Percentiles rank a stretch among this genome's conserved stretches.
Evolutionary conservation across 805 yeast species (phyloP).

Genomic region (Saturnispora bothae): DNA sequence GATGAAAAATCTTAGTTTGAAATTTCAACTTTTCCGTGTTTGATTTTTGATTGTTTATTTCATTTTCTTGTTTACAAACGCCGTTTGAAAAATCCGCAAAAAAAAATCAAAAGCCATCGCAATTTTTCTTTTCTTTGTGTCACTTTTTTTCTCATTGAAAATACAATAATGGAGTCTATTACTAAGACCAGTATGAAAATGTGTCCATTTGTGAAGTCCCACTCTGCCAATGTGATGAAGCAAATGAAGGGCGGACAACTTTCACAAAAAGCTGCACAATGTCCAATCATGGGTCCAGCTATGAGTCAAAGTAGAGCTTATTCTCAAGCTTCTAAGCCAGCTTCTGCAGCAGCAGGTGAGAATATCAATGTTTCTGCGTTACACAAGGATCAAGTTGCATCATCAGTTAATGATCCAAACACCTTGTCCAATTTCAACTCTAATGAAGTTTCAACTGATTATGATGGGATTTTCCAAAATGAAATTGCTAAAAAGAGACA

Average conservation of each 20-base stretch:
- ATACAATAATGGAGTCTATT: slow-evolving; percentile 50
- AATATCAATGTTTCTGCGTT: slow-evolving; percentile 17
- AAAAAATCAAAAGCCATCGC: neutral
- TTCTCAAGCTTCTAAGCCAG: slow-evolving; percentile 37
- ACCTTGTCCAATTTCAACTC: slow-evolving; percentile 24
- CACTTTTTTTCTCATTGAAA: neutral
- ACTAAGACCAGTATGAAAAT: slow-evolving; percentile 66
- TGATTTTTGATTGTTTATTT: neutral
- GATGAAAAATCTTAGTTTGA: too few relatives aligned
- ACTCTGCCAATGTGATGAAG: slow-evolving; percentile 51
- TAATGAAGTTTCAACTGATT: slow-evolving; percentile 54
- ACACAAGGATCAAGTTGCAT: slow-evolving; percentile 25
- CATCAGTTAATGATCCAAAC: too few relatives aligned
- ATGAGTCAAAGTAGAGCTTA: slow-evolving; percentile 35
- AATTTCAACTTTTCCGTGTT: neutral
- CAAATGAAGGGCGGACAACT: slow-evolving; percentile 31
- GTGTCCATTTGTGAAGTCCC: slow-evolving; percentile 69
- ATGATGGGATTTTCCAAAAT: slow-evolving; percentile 51
- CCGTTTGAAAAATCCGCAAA: neutral
- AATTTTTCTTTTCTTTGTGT: neutral
- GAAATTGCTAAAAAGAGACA: slow-evolving; percentile 66
- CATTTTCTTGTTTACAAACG: neutral
- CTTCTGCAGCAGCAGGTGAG: slow-evolving; percentile 37
- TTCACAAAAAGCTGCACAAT: slow-evolving; percentile 55
- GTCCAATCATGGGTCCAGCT: slow-evolving; percentile 91